Conservation (phyloP, 2,329 filamentous ascomycete genomes). For the Aspergillus awamori region DNA sequence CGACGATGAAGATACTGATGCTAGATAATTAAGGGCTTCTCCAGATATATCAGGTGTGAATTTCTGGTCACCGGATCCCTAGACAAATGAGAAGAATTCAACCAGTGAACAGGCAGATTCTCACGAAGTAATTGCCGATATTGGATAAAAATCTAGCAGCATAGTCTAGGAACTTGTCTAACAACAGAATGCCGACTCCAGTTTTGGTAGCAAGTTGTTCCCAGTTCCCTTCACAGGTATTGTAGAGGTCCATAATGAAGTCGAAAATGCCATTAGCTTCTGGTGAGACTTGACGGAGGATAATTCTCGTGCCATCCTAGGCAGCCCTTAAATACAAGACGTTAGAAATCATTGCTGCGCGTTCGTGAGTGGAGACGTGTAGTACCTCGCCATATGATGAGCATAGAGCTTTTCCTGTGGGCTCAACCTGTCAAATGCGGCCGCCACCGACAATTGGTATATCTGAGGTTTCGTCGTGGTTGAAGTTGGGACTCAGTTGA, state of each 20-base stretch:
- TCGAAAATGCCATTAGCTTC: constrained; percentile 58
- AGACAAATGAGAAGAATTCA: constrained; percentile 23
- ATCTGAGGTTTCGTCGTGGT: constrained; percentile 16
- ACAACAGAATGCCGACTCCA: constrained; percentile 46
- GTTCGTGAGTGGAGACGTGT: neutral
- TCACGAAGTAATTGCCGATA: constrained; percentile 52
- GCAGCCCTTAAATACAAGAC: constrained; percentile 15
- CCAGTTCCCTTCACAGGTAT: constrained; percentile 54
- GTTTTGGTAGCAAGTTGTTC: constrained; percentile 33
- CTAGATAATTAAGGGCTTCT: constrained; percentile 17
- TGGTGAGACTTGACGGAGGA: constrained; percentile 56
- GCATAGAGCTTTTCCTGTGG: constrained; percentile 26
- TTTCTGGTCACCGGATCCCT: constrained; percentile 34
- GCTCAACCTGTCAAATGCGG: constrained; percentile 19
- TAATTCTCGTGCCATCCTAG: constrained; percentile 51
- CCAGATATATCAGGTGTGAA: constrained; percentile 26
- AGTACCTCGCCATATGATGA: constrained; percentile 26
- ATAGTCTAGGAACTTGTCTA: constrained; percentile 46
- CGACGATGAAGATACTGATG: neutral
- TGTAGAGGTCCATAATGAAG: constrained; percentile 56
- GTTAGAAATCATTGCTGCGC: constrained; percentile 12
- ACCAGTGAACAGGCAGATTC: neutral
- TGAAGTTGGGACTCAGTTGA: neutral
- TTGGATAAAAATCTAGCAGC: constrained; percentile 57
- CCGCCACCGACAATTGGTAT: constrained; percentile 17